Evolutionary conservation across 345 rosid species (phyloP).

Genomic region (Excoecaria cochinchinensis): DNA sequence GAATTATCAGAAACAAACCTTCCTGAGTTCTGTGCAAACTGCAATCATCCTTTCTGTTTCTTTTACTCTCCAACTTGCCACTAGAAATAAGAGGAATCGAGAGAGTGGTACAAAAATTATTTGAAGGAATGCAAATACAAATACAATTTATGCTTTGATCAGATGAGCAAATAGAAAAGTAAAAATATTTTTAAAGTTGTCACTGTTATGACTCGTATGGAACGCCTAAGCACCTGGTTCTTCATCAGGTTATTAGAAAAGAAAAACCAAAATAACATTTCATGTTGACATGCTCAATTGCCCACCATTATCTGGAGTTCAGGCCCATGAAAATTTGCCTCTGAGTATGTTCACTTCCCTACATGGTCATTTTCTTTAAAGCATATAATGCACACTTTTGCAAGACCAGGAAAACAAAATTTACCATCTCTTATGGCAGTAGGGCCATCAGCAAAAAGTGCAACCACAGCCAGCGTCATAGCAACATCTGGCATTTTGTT

Average conservation of each 20-base stretch:
- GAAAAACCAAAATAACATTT: background rate
- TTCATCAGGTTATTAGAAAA: background rate
- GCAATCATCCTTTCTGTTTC: conserved; percentile 98
- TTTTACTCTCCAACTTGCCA: conserved; percentile 99
- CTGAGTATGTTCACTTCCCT: background rate
- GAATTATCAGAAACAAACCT: conserved; percentile 41
- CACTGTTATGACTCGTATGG: background rate
- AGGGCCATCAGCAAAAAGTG: conserved; percentile 91
- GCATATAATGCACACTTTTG: background rate
- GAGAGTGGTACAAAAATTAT: background rate
- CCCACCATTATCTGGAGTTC: background rate
- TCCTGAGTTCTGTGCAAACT: conserved; percentile 88
- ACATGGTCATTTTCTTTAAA: background rate
- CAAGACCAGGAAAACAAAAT: conserved; percentile 1
- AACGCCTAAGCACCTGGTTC: background rate
- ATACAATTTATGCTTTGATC: background rate
- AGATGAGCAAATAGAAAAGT: background rate
- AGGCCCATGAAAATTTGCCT: too few relatives aligned
- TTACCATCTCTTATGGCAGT: conserved; percentile 95
- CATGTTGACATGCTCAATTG: background rate
- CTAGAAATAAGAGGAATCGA: conserved; percentile 31
- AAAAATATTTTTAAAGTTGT: background rate
- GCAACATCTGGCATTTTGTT: conserved; percentile 99
- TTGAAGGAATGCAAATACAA: background rate
- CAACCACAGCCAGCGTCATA: conserved; percentile 96